Conservation (phyloP, 139 green algal species). For the Micractinium conductrix region DNA sequence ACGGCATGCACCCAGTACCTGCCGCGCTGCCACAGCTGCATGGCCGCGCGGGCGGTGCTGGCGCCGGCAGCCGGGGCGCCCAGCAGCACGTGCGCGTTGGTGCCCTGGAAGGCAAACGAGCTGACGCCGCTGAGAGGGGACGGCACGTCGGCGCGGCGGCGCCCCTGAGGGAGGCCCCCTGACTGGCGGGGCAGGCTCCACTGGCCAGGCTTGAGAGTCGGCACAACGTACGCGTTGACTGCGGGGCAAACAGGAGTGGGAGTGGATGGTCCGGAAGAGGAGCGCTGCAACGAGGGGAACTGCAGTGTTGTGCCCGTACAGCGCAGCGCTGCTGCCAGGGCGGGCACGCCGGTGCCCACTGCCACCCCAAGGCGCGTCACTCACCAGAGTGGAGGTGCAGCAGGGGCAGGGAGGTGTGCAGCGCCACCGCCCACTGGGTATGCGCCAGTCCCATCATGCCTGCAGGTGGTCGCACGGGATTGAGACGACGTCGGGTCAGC, state of each 20-base stretch:
- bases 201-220: slow-evolving; percentile 10
- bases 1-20: slow-evolving; percentile 55
- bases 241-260: no score
- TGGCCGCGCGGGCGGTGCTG: background rate
- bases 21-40: slow-evolving; percentile 41
- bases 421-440: slow-evolving; percentile 14
- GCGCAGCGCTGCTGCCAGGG: no score
- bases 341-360: no score
- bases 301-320: no score
- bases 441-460: slow-evolving; percentile 49
- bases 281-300: no score
- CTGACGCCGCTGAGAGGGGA: slow-evolving; percentile 59
- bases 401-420: slow-evolving; percentile 12
- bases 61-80: background rate
- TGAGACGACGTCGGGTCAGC: no score
- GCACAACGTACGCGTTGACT: slow-evolving; percentile 41
- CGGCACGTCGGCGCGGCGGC: background rate
- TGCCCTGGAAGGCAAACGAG: slow-evolving; percentile 89
- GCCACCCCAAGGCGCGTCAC: no score
- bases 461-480: no score
- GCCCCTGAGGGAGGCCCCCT: slow-evolving; percentile 7
- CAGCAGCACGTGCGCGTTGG: slow-evolving; percentile 73
- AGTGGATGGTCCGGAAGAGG: no score
- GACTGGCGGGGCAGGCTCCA: slow-evolving; percentile 51
- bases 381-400: slow-evolving; percentile 38